A percentile compares a stretch with the other conserved stretches of the same genome.
Conservation (phyloP, 805 yeast species). For the Barnettozyma populi region DNA sequence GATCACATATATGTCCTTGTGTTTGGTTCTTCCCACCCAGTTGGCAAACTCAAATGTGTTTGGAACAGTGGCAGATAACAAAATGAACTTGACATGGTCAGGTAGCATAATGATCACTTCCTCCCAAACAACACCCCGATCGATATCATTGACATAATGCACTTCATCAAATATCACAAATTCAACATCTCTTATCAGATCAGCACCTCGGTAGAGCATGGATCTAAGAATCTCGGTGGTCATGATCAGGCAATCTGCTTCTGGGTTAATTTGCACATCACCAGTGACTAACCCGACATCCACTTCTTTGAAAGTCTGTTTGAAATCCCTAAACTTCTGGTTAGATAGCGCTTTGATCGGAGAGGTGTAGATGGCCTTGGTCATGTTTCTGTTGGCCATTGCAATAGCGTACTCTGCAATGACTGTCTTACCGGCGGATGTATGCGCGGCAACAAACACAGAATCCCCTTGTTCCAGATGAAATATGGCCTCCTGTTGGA, state of each 20-base stretch:
- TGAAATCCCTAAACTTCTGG: constrained; percentile 86
- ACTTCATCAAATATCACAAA: constrained; percentile 98
- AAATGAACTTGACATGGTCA: constrained; percentile 87
- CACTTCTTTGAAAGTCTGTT: constrained; percentile 67
- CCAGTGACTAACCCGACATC: constrained; percentile 96
- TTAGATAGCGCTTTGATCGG: constrained; percentile 90
- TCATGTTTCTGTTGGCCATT: constrained; percentile 93
- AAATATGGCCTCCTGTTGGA: constrained; percentile 95
- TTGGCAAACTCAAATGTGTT: constrained; percentile 96
- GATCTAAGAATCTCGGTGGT: constrained; percentile 94
- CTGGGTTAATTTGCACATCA: constrained; percentile 96
- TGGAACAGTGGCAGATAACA: constrained; percentile 97
- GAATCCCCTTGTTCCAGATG: constrained; percentile 97
- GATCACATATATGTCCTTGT: constrained; percentile 91
- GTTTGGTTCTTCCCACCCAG: constrained; percentile 98
- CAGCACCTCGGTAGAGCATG: constrained; percentile 96
- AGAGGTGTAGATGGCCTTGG: constrained; percentile 92
- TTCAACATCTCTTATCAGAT: constrained; percentile 92
- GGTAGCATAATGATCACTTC: constrained; percentile 98
- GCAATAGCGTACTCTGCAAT: constrained; percentile 98
- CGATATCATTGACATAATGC: constrained; percentile 94
- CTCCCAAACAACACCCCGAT: constrained; percentile 99
- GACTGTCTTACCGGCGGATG: constrained; percentile 98
- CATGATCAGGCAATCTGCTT: constrained; percentile 94
- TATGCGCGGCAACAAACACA: constrained; percentile 97